These are phyloP conservation scores for Knoxia roxburghii DNA, from an alignment of 257 asterid genomes.

Conservation along the genomic window DNA sequence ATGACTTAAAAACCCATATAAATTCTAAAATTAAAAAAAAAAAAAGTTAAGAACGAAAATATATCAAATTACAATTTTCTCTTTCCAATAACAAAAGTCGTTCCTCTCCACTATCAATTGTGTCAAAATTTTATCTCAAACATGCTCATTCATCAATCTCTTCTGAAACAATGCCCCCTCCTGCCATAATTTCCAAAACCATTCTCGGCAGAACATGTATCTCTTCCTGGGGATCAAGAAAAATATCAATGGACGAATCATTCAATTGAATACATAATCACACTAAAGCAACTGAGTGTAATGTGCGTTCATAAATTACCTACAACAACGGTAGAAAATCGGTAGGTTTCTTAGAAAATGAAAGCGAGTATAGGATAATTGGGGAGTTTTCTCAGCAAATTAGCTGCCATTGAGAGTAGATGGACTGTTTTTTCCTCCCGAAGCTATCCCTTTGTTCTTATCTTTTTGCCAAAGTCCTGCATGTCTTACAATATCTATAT, in stretches of 20 bases:
- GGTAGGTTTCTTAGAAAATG: conserved; percentile 20
- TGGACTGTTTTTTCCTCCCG: conserved; percentile 41
- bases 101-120: too few species aligned
- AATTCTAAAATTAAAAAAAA: too few species aligned
- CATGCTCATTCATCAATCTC: too few species aligned
- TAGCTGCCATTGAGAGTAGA: conserved; percentile 37
- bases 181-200: conserved; percentile 39
- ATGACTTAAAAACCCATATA: too few species aligned
- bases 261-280: background rate
- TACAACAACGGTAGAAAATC: conserved; percentile 21
- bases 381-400: conserved; percentile 30
- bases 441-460: too few species aligned
- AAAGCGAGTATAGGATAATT: conserved; percentile 12
- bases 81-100: too few species aligned
- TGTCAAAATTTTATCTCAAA: too few species aligned
- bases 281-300: background rate
- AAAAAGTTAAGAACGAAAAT: too few species aligned
- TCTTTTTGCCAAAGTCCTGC: too few species aligned
- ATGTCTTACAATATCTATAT: too few species aligned
- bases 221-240: conserved; percentile 29
- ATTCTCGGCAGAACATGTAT: conserved; percentile 24
- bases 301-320: conserved; percentile 31
- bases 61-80: too few species aligned
- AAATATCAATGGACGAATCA: background rate
- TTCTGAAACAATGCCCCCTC: too few species aligned